Base-by-base conservation (phyloP, 108 stramenopile genomes). In the Discostella stelligeroides region DNA sequence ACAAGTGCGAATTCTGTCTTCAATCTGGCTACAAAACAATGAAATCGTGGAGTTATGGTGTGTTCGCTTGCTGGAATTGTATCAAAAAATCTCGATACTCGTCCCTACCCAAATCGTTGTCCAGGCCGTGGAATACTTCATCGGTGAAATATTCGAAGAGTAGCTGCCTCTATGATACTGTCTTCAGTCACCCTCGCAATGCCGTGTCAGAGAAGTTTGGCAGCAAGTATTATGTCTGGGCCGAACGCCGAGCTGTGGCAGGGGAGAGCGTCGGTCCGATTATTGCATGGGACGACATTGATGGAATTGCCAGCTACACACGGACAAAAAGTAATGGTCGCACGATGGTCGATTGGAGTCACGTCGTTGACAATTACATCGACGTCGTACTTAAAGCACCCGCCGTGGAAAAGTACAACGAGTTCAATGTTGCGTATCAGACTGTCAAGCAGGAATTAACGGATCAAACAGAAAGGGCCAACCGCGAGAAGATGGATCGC, bases 1-100 rank as follows among this genome's bases (percentile, higher is more conserved):
- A 63, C 63, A 46, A 63, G 18, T 63, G 63, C 14, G 63, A 63
- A 63, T 63, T 63, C 43, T 63, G 63, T 24, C 20, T 63, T 15
- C 11, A 5, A 13, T 5, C 34, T 34, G 6, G 34, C 3, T 5
- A 5, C 34, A 34, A 6, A 34, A 5, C 34, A 5, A 6, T 34
- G 34, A 5, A 3, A 34, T 24, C 42, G 18, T 63, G 63, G 63
- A 49, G 46, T 27, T 45, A 27, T 49, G 63, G 63, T 2, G 23
- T 28, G 6, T 63, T 63, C 23, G 41, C 63, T 24, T 63, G 63
- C 40, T 46, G 63, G 63, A 46, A 46, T 25, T 63, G 63, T 63
- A 29, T 63, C 7, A 15, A 25, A n/a, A n/a, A n/a, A n/a, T n/a
- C 4, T 11, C 21, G 14, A 14, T 8, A 23, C 40, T 5, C 17